phyloP scores from a whole-genome alignment of 192 early-diverging fungal species.

The Mortierella hygrophila region DNA sequence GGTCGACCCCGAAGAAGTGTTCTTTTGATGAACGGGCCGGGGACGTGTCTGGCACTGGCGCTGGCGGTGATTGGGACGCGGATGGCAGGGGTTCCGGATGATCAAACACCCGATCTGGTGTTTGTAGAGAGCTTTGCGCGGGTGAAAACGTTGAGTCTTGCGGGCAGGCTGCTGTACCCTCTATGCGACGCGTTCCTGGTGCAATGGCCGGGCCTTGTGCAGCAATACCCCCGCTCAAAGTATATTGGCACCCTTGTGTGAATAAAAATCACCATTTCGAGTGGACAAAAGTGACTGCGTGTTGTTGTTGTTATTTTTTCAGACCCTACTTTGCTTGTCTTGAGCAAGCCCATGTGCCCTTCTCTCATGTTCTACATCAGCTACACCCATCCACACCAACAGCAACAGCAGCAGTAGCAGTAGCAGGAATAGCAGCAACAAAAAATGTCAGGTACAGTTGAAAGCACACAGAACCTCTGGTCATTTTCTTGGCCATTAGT shows the following conservation, averaged over 20 bases:
- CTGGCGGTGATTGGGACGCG: constrained; percentile 42
- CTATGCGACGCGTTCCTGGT: constrained; percentile 91
- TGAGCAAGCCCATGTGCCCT: neutral
- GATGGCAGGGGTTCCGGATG: constrained; percentile 34
- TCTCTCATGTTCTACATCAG: neutral
- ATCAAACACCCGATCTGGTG: constrained; percentile 64
- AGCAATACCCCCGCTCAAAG: constrained; percentile 69
- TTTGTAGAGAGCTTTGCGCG: constrained; percentile 96
- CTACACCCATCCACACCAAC: neutral
- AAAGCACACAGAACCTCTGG: neutral
- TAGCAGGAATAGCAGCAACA: neutral
- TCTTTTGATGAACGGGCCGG: constrained; percentile 48
- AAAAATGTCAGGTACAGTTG: constrained; percentile 33
- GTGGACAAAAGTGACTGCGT: neutral
- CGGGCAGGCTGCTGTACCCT: constrained; percentile 84
- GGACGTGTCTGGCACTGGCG: constrained; percentile 46
- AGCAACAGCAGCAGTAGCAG: too few relatives aligned
- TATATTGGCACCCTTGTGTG: constrained; percentile 78
- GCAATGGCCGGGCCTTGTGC: constrained; percentile 82
- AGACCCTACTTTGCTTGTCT: too few relatives aligned
- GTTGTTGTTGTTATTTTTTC: constrained; percentile 2
- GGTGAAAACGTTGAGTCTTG: constrained; percentile 86
- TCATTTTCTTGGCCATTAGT: neutral
- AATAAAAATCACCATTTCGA: constrained; percentile 1
- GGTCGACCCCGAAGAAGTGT: constrained; percentile 8